These are phyloP conservation scores for Coccomyxa subellipsoidea DNA, from an alignment of 163 green algal species.

Conservation along the genomic window DNA sequence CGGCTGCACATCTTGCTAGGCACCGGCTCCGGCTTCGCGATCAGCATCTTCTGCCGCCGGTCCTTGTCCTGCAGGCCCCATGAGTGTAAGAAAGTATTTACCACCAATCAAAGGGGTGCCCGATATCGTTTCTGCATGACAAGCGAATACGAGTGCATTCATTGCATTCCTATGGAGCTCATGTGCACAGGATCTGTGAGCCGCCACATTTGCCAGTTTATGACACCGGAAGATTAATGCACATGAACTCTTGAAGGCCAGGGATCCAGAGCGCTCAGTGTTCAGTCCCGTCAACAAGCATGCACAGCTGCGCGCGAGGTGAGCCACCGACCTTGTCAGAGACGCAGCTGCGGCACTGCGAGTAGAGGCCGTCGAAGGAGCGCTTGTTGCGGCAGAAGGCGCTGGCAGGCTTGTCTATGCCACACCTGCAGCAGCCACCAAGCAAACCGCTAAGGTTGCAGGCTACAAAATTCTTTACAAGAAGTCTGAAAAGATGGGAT, in stretches of 20 bases:
- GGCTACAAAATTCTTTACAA: no score
- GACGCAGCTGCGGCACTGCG: constrained; percentile 10
- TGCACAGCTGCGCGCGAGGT: not conserved
- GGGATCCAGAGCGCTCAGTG: no score
- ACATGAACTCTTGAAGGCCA: no score
- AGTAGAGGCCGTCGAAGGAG: constrained; percentile 6
- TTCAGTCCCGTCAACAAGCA: no score
- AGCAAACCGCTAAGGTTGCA: no score
- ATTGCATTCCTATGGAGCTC: not conserved
- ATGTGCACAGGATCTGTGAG: not conserved
- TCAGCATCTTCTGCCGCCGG: constrained; percentile 1
- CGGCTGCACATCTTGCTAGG: not conserved
- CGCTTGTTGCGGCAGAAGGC: constrained; percentile 8
- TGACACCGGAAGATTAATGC: not conserved
- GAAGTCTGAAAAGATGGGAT: no score
- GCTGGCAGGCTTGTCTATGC: not conserved
- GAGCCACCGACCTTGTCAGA: not conserved
- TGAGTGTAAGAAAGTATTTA: not conserved
- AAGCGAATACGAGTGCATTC: no score
- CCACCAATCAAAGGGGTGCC: not conserved
- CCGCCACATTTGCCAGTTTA: not conserved
- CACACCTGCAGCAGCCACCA: not conserved
- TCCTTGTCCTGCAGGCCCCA: constrained; percentile 3
- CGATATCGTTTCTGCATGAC: no score
- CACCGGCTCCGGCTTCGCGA: not conserved